A percentile compares a stretch with the other conserved stretches of the same genome.
phyloP scores from a whole-genome alignment of 108 stramenopile species.

The Cyclotella sp. region DNA sequence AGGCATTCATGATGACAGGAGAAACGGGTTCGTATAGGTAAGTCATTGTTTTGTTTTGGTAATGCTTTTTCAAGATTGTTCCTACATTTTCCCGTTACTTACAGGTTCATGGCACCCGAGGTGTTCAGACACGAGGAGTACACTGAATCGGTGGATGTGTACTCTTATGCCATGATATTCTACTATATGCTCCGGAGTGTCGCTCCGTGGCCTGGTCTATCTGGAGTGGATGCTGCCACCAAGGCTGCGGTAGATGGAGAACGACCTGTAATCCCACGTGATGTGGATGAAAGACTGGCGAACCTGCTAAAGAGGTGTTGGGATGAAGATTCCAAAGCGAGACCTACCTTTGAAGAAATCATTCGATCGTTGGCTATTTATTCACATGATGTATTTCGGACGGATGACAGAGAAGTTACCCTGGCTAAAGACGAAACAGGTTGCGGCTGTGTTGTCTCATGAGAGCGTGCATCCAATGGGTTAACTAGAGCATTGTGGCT shows the following conservation, averaged over 20 bases:
- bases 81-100: slow-evolving; percentile 52
- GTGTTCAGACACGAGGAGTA: slow-evolving; percentile 86
- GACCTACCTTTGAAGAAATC: slow-evolving; percentile 81
- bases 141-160: slow-evolving; percentile 91
- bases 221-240: slow-evolving; percentile 72
- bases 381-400: slow-evolving; percentile 51
- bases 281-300: slow-evolving; percentile 68
- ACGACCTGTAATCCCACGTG: slow-evolving; percentile 76
- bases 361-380: slow-evolving; percentile 60
- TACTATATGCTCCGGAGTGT: slow-evolving; percentile 78
- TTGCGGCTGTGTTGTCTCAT: slow-evolving; percentile 43
- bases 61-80: too few relatives aligned
- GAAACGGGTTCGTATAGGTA: slow-evolving; percentile 85
- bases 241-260: slow-evolving; percentile 83
- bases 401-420: slow-evolving; percentile 34
- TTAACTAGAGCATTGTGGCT: too few relatives aligned
- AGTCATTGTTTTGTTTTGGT: too few relatives aligned
- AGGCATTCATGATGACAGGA: slow-evolving; percentile 84
- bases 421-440: slow-evolving; percentile 3
- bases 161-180: slow-evolving; percentile 91
- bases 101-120: slow-evolving; percentile 93
- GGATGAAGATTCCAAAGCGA: slow-evolving; percentile 75
- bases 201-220: slow-evolving; percentile 79
- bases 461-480: neutral
- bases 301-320: slow-evolving; percentile 79